Conservation (phyloP, 2,329 filamentous ascomycete species). For the Waltergamsia citrina region DNA sequence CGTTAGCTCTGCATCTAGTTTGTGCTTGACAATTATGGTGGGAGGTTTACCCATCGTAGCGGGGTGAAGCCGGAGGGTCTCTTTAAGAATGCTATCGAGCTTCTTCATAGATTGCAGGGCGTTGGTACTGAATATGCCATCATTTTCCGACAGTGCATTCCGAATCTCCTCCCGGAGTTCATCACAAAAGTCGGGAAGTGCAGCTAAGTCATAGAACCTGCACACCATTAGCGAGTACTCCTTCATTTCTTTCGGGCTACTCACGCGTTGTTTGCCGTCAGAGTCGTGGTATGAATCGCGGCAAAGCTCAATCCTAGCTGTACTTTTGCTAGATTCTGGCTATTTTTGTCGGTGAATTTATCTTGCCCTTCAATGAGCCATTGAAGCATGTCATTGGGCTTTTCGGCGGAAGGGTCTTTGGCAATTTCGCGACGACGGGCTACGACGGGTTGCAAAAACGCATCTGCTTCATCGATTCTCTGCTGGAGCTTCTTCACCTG, state of each 20-base stretch:
- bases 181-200: neutral
- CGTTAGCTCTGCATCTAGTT: neutral
- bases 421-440: slow-evolving; percentile 13
- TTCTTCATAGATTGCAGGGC: slow-evolving; percentile 26
- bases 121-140: slow-evolving; percentile 19
- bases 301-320: slow-evolving; percentile 35
- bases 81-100: slow-evolving; percentile 29
- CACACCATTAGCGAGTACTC: too few relatives aligned
- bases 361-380: slow-evolving; percentile 32
- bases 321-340: slow-evolving; percentile 26
- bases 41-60: slow-evolving; percentile 17
- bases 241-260: too few relatives aligned
- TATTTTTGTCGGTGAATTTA: slow-evolving; percentile 18
- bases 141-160: neutral
- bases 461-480: slow-evolving; percentile 20
- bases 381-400: slow-evolving; percentile 35
- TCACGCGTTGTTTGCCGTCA: slow-evolving; percentile 32
- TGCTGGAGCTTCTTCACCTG: slow-evolving; percentile 20
- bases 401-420: slow-evolving; percentile 8
- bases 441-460: slow-evolving; percentile 25
- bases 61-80: slow-evolving; percentile 21
- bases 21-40: neutral
- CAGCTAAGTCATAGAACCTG: slow-evolving; percentile 4
- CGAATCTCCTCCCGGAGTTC: slow-evolving; percentile 2
- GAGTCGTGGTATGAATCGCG: slow-evolving; percentile 40